phyloP scores from a whole-genome alignment of 2,329 filamentous ascomycete species.

The Chalara sp. region DNA sequence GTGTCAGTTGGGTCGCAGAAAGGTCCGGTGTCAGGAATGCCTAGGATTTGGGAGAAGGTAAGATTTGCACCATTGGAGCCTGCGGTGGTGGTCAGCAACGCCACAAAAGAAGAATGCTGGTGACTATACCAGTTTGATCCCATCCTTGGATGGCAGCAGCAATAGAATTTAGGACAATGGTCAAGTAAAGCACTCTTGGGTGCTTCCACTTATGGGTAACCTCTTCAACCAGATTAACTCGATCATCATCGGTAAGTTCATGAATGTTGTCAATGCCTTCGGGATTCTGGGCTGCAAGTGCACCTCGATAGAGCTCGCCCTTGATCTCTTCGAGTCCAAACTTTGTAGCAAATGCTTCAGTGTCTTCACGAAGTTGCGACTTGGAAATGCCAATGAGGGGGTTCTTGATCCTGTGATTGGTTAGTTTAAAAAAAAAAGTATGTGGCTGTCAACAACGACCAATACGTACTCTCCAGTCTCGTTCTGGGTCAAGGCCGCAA shows the following conservation, averaged over 20 bases:
- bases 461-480: conserved; percentile 18
- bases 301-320: conserved; percentile 57
- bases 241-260: conserved; percentile 52
- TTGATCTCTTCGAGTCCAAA: conserved; percentile 53
- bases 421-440: conserved; percentile 44
- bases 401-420: conserved; percentile 51
- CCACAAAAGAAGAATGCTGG: conserved; percentile 27
- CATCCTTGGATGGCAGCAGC: conserved; percentile 58
- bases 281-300: conserved; percentile 68
- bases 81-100: conserved; percentile 19
- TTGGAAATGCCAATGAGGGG: conserved; percentile 48
- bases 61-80: conserved; percentile 43
- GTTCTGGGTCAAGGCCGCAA: conserved; percentile 18
- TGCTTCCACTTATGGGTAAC: conserved; percentile 62
- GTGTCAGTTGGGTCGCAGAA: conserved; percentile 4
- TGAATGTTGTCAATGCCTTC: conserved; percentile 54
- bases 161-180: conserved; percentile 61
- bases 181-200: conserved; percentile 56
- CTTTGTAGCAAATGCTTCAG: conserved; percentile 53
- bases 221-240: conserved; percentile 55
- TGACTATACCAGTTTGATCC: conserved; percentile 41
- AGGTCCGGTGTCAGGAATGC: conserved; percentile 25
- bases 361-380: conserved; percentile 43
- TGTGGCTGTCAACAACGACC: not conserved
- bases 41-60: conserved; percentile 37